Conservation (phyloP, 345 rosid genomes). For the Melaleuca alternifolia region DNA sequence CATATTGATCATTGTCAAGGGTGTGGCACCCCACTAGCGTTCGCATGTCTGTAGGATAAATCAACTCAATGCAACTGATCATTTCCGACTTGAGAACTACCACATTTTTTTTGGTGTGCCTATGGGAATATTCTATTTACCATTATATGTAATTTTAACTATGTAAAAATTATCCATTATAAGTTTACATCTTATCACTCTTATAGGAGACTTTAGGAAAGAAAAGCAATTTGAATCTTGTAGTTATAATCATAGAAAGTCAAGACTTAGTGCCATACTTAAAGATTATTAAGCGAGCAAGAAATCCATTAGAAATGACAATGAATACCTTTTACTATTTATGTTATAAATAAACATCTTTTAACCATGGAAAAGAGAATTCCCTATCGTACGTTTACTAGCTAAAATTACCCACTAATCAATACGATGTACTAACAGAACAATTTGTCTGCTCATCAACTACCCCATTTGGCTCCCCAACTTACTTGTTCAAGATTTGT, state of each 20-base stretch:
- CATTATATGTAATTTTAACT: neutral
- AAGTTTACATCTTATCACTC: neutral
- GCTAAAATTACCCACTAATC: neutral
- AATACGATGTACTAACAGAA: neutral
- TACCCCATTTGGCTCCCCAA: neutral
- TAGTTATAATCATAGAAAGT: neutral
- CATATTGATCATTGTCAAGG: neutral
- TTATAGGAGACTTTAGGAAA: neutral
- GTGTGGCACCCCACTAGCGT: neutral
- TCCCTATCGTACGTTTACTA: neutral
- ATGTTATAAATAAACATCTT: neutral
- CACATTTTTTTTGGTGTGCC: neutral
- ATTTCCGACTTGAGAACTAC: neutral
- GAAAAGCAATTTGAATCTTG: neutral
- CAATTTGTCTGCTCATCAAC: neutral
- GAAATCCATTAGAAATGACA: neutral
- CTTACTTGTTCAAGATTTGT: neutral
- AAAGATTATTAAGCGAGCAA: neutral
- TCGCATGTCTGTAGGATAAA: neutral
- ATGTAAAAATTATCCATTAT: neutral
- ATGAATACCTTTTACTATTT: neutral
- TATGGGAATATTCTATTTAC: neutral
- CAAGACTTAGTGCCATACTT: neutral
- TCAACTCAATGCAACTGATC: neutral
- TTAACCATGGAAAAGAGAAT: neutral